Percentiles rank a stretch among this genome's conserved stretches.
Evolutionary conservation across 768 basidiomycete genomes (phyloP).

Genomic region (Boletus rex-veris): DNA sequence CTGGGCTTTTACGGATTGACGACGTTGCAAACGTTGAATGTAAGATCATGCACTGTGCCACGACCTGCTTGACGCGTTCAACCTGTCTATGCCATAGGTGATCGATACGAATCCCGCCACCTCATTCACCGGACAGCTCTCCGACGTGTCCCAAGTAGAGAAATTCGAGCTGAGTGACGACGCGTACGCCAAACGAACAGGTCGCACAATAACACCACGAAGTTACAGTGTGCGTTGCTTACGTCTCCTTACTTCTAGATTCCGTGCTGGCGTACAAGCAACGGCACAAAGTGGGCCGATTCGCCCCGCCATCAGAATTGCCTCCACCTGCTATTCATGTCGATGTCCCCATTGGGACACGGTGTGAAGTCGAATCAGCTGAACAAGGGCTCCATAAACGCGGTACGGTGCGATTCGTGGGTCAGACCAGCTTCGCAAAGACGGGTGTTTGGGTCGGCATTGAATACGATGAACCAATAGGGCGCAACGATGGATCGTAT

Average conservation of each 20-base stretch:
- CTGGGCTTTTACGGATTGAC: conserved; percentile 73
- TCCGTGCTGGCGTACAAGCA: conserved; percentile 89
- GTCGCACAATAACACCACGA: conserved; percentile 37
- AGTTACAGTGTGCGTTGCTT: background rate
- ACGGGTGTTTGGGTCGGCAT: conserved; percentile 82
- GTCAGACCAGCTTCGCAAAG: conserved; percentile 68
- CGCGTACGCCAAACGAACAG: conserved; percentile 78
- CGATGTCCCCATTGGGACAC: conserved; percentile 62
- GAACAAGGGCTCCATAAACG: conserved; percentile 72
- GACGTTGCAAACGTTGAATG: conserved; percentile 81
- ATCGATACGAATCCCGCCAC: conserved; percentile 69
- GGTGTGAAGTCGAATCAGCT: conserved; percentile 77
- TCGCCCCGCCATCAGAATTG: conserved; percentile 54
- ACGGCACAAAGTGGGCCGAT: conserved; percentile 82
- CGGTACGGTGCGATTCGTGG: conserved; percentile 84
- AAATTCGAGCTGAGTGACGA: conserved; percentile 87
- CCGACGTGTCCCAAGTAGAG: conserved; percentile 82
- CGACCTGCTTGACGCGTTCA: background rate
- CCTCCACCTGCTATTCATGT: conserved; percentile 28
- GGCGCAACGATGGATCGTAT: conserved; percentile 94
- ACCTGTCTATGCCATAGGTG: conserved; percentile 46
- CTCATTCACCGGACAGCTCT: conserved; percentile 78
- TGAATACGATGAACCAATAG: conserved; percentile 93
- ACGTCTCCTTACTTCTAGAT: conserved; percentile 44
- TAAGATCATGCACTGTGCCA: conserved; percentile 32